Evolutionary conservation across 1,139 yeast species (phyloP).

Genomic region (Blastobotrys indianensis): DNA sequence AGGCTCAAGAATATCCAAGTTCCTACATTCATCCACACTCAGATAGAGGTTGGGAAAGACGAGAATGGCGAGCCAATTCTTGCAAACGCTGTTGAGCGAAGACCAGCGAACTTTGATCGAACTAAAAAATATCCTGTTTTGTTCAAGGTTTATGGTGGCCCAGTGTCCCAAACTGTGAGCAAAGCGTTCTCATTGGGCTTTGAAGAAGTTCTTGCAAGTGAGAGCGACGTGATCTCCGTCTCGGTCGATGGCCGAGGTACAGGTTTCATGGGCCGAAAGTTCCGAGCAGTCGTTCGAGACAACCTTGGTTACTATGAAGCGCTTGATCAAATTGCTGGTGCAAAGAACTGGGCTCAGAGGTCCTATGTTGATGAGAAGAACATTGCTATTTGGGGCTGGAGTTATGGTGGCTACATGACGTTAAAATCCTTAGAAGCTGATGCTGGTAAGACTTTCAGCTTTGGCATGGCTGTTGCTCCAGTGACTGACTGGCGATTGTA

Average conservation of each 20-base stretch:
- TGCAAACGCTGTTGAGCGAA: constrained; percentile 67
- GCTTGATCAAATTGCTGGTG: constrained; percentile 65
- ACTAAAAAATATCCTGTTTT: constrained; percentile 62
- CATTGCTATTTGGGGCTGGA: constrained; percentile 97
- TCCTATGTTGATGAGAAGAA: constrained; percentile 52
- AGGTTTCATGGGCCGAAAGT: constrained; percentile 79
- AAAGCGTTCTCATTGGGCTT: constrained; percentile 54
- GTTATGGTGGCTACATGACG: constrained; percentile 79
- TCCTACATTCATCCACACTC: constrained; percentile 51
- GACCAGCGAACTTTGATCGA: constrained; percentile 60
- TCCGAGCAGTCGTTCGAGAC: constrained; percentile 59
- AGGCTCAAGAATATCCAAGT: constrained; percentile 39
- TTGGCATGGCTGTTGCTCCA: constrained; percentile 86
- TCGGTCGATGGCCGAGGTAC: constrained; percentile 95
- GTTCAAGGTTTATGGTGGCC: constrained; percentile 90
- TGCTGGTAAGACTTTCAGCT: constrained; percentile 58
- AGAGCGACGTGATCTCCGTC: constrained; percentile 66
- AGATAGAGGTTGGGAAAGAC: constrained; percentile 40
- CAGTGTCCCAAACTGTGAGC: constrained; percentile 74
- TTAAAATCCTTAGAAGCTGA: constrained; percentile 71
- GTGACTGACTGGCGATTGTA: constrained; percentile 78
- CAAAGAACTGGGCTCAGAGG: constrained; percentile 52
- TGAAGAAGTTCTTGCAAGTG: constrained; percentile 63
- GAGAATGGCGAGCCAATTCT: constrained; percentile 37
- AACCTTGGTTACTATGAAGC: constrained; percentile 86